Evolutionary conservation across 768 basidiomycete species (phyloP).

Genomic region (Lactarius pseudohatsudake): DNA sequence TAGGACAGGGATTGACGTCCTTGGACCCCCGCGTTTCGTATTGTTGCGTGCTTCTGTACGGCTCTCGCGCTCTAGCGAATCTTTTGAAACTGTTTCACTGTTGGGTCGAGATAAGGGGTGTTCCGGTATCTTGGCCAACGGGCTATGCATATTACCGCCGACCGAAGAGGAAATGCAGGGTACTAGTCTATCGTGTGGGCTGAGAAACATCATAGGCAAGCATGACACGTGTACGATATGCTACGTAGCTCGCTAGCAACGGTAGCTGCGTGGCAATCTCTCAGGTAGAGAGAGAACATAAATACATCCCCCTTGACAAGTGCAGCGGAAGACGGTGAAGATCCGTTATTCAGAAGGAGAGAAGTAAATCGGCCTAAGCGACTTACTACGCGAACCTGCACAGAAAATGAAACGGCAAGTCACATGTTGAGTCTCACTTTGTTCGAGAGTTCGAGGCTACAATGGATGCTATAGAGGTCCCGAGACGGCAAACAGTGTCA

Average conservation of each 20-base stretch:
- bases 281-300: not conserved
- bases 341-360: not conserved
- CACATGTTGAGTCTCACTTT: not conserved
- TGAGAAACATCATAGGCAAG: not conserved
- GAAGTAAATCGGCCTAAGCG: not conserved
- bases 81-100: constrained; percentile 4
- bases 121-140: not conserved
- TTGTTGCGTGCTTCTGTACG: constrained; percentile 2
- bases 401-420: not conserved
- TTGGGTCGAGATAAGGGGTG: not conserved
- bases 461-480: not conserved
- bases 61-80: not conserved
- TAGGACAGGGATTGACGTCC: not conserved
- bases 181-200: not conserved
- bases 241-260: not conserved
- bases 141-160: not conserved
- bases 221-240: not conserved
- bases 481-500: constrained; percentile 8
- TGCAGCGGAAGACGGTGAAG: not conserved
- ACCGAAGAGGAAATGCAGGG: not conserved
- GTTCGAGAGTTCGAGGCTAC: not conserved
- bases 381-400: not conserved
- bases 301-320: not conserved
- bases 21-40: not conserved
- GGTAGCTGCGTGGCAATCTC: not conserved